A percentile compares a stretch with the other conserved stretches of the same genome.
Evolutionary conservation across 352 stramenopile species (phyloP).

Genomic region (Globisporangium solare): DNA sequence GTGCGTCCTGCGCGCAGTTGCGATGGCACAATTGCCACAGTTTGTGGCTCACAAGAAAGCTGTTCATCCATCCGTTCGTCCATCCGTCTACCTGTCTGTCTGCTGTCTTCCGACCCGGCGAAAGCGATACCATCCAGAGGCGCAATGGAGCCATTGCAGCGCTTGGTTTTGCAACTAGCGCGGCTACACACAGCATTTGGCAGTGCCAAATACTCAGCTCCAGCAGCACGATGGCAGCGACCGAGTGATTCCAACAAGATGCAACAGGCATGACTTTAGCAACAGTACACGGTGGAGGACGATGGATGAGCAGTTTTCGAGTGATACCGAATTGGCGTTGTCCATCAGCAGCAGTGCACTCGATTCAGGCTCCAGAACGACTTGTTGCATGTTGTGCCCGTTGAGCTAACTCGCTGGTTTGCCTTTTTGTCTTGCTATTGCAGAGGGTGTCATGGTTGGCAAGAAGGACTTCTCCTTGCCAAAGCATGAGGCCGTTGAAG

Average conservation of each 20-base stretch:
- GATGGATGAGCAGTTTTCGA: neutral
- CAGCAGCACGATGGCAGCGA: no score
- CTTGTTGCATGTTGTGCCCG: no score
- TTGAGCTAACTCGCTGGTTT: neutral
- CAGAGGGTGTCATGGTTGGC: slow-evolving; percentile 87
- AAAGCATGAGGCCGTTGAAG: slow-evolving; percentile 96
- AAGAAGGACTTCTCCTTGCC: slow-evolving; percentile 87
- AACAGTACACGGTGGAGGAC: neutral
- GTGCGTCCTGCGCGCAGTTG: neutral
- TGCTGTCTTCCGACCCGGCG: no score
- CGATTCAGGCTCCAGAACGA: neutral
- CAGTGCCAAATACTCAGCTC: no score
- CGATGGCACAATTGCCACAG: no score
- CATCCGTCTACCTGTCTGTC: no score
- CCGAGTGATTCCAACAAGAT: neutral
- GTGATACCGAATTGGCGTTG: no score
- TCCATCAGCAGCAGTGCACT: neutral
- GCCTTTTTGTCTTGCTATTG: neutral
- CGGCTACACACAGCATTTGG: neutral
- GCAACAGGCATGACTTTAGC: slow-evolving; percentile 1
- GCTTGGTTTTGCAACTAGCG: neutral
- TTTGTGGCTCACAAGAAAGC: no score
- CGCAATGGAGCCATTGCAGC: no score
- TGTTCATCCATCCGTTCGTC: no score
- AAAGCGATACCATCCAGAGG: no score